Evolutionary conservation across 2,329 filamentous ascomycete genomes (phyloP), one percentile per base, ranked within the genome.

Genomic region (Botryosphaeria dothidea): DNA sequence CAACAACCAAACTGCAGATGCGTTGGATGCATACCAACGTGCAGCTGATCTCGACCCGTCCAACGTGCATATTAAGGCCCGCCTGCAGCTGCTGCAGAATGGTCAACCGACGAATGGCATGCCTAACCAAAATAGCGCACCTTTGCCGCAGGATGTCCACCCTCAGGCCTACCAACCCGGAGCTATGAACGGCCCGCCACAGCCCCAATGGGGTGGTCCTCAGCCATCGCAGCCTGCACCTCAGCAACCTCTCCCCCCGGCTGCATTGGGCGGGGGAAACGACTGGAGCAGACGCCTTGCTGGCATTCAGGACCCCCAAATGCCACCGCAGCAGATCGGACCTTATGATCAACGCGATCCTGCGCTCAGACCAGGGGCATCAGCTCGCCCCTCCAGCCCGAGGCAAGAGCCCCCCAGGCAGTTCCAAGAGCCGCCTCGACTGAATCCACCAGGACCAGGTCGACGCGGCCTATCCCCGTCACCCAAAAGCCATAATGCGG

Each of bases 1-100:
- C 80, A 98, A 99, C 84, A 98, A 98, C 80, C 95, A 99, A 80
- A 97, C 96, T 66, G 92, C 89, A 61, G 95, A 99, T 82, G 95
- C 95, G 1, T 85, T 98, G 49, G 95, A 99, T 78, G 95, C 95
- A 5, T 99, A 98, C 77, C 91, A 94, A 73, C 88, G 95, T 70
- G 95, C 95, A 45, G 93, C 93, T 38, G 95, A 99, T 77, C 87
- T 99, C 69, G 95, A 99, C 75, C 94, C 95, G 0, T 84, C 83
- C 67, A 98, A 99, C 75, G 91, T 92, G 43, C 94, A 98, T 77
- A 98, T 99, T 83, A 98, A 98, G 79, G 93, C 93, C 65, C 89
- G 95, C 67, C 84, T 99, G 67, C 92, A 96, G 75, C 84, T 99
- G 52, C 86, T 99, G 65, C 91, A 95, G 66, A 93, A 88, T 68